Base-by-base conservation (phyloP, 2,329 filamentous ascomycete genomes). In the Botryosphaeria dothidea region DNA sequence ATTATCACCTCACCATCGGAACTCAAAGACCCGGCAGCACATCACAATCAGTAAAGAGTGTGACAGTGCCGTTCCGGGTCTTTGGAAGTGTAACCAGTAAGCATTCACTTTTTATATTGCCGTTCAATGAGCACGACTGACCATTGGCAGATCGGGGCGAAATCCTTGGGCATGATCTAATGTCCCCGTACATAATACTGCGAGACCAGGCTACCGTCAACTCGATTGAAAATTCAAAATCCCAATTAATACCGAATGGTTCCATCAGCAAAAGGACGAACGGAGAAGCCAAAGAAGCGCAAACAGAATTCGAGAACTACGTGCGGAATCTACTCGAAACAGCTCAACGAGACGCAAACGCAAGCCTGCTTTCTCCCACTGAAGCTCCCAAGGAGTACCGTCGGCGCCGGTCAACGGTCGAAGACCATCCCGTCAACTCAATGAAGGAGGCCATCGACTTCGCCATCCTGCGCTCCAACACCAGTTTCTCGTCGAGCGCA, bases 41-140 rank as follows among this genome's bases (percentile, higher is more conserved):
- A 25, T 90, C 88, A 68, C 92, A 88, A 69, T 79, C 92, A 71
- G 89, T 98, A 51, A 92, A 90, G 71, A 92, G 92, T n/a, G 90
- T 97, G 46, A 94, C 96, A 68, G 84, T 97, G 29, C 95, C 95
- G 0, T 97, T 99, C 73, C 88, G 95, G 46, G 91, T 99, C 3
- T 87, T 98, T 60, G 94, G 94, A 45, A 95, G 94, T 70, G 94
- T 99, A 41, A 96, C 96, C 79, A 88, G 87, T 76, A 73, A 67
- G 75, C 74, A 17, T 6, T 25, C 74, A 17, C 4, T 25, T 2
- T 11, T 4, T 2, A 5, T 45, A 36, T 27, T 52, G 19, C 31
- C 31, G 36, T 3, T 29, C 9, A 11, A 8, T 17, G 6, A 19
- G 8, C 60, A 71, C 21, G 54, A 54, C 71, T 78, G 68, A 77